Base-by-base conservation (phyloP, 1,284 basidiomycete species). In the Leccinum subrobustum region DNA sequence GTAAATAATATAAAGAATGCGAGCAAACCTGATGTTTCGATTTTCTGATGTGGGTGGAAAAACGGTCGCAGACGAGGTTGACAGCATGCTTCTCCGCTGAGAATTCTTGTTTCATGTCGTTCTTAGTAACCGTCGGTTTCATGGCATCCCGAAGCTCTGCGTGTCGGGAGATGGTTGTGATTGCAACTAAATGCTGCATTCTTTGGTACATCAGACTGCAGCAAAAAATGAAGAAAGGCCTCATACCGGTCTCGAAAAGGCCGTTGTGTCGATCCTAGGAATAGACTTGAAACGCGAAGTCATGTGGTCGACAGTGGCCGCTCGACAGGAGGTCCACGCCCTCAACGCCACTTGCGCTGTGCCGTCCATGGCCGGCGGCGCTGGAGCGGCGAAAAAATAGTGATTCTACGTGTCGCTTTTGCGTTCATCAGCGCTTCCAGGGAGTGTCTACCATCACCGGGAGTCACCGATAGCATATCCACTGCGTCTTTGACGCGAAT, bases 301-400 rank as follows among this genome's bases (percentile, higher is more conserved):
- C 71, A 70, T 72, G 23, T 56, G 3, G 11, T 61, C 42, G 6
- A 75, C 18, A 4, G 64, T 70, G 0, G 70, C 72, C 6, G 75
- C 74, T 29, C 69, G 67, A 60, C 68, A 77, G 2, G 80, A 76
- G 2, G 73, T 73, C 82, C 82, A 85, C 4, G 83, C 81, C 56
- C 77, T 76, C 16, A 76, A 62, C 0, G 77, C 79, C n/a, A 74
- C 70, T 27, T 68, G 56, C 3, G 52, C 3, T 1, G 44, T 12
- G 14, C 33, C 1, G 14, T 65, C 53, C 6, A 47, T 12, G 72
- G 63, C 29, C 70, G 66, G n/a, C 65, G 62, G 25, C 62, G 57
- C 6, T 5, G 64, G 58, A 25, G 31, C 25, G 23, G 5, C 16
- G 64, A 83, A 82, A 23, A 60, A 84, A 82, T 2, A 79, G 59